Evolutionary conservation across 2,329 filamentous ascomycete species (phyloP).

Genomic region (Neopestalotiopsis sp.): DNA sequence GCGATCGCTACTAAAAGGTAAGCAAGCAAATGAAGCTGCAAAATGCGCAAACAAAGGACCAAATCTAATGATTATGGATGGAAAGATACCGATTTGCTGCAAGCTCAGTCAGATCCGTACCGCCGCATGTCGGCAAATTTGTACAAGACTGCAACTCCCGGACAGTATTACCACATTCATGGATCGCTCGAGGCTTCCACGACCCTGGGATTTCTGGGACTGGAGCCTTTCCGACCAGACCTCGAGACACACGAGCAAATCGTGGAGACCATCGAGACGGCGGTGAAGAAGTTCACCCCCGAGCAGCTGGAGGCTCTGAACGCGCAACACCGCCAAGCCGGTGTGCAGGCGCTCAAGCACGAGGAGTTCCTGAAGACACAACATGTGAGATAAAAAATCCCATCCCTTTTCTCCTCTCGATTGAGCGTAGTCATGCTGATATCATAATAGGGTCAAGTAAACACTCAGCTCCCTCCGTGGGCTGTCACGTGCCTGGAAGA

Average conservation of each 20-base stretch:
- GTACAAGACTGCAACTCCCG: slow-evolving; percentile 68
- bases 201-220: slow-evolving; percentile 72
- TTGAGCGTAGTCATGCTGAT: neutral
- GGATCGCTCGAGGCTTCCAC: slow-evolving; percentile 74
- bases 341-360: slow-evolving; percentile 62
- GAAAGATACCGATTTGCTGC: slow-evolving; percentile 72
- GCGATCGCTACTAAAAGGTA: slow-evolving; percentile 43
- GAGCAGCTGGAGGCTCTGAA: slow-evolving; percentile 65
- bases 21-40: slow-evolving; percentile 12
- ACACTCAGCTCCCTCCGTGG: slow-evolving; percentile 46
- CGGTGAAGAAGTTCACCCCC: slow-evolving; percentile 59
- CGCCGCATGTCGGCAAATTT: slow-evolving; percentile 75
- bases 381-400: slow-evolving; percentile 40
- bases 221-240: slow-evolving; percentile 65
- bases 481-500: slow-evolving; percentile 55
- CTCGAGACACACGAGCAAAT: slow-evolving; percentile 63
- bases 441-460: slow-evolving; percentile 39
- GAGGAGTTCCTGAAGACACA: slow-evolving; percentile 63
- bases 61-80: neutral
- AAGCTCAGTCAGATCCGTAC: slow-evolving; percentile 74
- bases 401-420: neutral
- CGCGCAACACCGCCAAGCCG: slow-evolving; percentile 60
- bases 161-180: slow-evolving; percentile 76
- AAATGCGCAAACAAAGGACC: neutral
- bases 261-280: slow-evolving; percentile 62